A percentile compares a stretch with the other conserved stretches of the same genome.
phyloP scores from a whole-genome alignment of 805 yeast species.

The Wickerhamiella siamensis region DNA sequence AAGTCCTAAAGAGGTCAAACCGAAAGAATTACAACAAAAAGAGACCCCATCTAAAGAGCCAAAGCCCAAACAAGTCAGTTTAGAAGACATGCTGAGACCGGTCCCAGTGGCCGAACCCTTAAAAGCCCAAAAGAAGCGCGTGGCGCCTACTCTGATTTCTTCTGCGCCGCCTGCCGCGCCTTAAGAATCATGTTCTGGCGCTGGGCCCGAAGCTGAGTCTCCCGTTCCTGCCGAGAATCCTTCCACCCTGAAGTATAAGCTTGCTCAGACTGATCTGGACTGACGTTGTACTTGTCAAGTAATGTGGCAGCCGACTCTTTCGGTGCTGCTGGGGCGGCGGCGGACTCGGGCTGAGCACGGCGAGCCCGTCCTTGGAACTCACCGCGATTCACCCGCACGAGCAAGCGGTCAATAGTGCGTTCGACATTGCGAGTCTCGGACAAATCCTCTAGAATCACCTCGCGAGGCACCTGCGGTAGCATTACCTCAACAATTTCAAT shows the following conservation, averaged over 20 bases:
- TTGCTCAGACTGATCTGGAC: slow-evolving; percentile 13
- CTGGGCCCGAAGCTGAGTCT: slow-evolving; percentile 32
- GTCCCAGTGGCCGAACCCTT: too few relatives aligned
- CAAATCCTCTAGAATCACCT: slow-evolving; percentile 61
- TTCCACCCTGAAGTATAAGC: slow-evolving; percentile 26
- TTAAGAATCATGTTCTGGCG: slow-evolving; percentile 43
- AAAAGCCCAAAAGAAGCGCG: too few relatives aligned
- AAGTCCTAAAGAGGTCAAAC: background rate
- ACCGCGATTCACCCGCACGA: slow-evolving; percentile 48
- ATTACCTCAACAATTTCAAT: slow-evolving; percentile 70
- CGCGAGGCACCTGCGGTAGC: slow-evolving; percentile 57
- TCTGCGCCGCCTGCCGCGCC: slow-evolving; percentile 34
- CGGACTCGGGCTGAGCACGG: slow-evolving; percentile 3
- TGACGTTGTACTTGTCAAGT: slow-evolving; percentile 33
- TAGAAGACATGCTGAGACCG: too few relatives aligned
- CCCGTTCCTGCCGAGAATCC: slow-evolving; percentile 30
- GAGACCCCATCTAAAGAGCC: too few relatives aligned
- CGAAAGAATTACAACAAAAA: background rate
- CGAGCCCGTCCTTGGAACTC: slow-evolving; percentile 1
- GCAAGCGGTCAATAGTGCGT: slow-evolving; percentile 56
- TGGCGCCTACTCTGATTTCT: slow-evolving; percentile 4
- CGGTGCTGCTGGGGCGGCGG: background rate
- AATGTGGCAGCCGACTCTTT: slow-evolving; percentile 10
- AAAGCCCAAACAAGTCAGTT: too few relatives aligned
- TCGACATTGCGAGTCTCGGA: slow-evolving; percentile 58